These are phyloP conservation scores for Nicotiana paniculata DNA, from an alignment of 257 asterid species.

Conservation along the genomic window DNA sequence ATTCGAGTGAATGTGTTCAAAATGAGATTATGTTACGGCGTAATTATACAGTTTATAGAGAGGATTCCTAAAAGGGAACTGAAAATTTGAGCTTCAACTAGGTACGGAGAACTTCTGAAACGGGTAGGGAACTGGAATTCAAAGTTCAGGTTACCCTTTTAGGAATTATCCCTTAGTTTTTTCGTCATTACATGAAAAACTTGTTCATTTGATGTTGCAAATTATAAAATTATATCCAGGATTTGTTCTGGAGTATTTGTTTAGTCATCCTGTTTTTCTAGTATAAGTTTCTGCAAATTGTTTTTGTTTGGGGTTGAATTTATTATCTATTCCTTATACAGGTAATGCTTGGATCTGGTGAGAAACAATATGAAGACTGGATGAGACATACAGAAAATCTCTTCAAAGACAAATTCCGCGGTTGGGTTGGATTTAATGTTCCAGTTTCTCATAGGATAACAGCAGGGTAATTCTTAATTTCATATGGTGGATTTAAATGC, in stretches of 20 bases:
- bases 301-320: neutral
- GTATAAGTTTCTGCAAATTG: neutral
- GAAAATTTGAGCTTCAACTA: neutral
- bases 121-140: neutral
- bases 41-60: neutral
- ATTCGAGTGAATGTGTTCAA: neutral
- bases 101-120: neutral
- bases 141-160: neutral
- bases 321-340: conserved; percentile 16
- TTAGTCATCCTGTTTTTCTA: neutral
- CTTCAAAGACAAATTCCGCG: conserved; percentile 66
- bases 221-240: neutral
- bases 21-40: neutral
- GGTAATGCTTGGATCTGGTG: conserved; percentile 99
- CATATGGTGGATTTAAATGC: neutral
- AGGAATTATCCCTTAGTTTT: neutral
- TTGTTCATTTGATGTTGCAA: neutral
- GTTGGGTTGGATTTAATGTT: conserved; percentile 97
- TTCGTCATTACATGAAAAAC: neutral
- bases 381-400: conserved; percentile 68
- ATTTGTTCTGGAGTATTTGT: neutral
- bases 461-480: conserved; percentile 55
- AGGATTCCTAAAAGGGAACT: neutral
- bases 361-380: conserved; percentile 95
- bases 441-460: conserved; percentile 88